Evolutionary conservation across 495 filamentous ascomycete genomes (phyloP), one percentile per base, ranked within the genome.

Genomic region (Elasticomyces elasticus): DNA sequence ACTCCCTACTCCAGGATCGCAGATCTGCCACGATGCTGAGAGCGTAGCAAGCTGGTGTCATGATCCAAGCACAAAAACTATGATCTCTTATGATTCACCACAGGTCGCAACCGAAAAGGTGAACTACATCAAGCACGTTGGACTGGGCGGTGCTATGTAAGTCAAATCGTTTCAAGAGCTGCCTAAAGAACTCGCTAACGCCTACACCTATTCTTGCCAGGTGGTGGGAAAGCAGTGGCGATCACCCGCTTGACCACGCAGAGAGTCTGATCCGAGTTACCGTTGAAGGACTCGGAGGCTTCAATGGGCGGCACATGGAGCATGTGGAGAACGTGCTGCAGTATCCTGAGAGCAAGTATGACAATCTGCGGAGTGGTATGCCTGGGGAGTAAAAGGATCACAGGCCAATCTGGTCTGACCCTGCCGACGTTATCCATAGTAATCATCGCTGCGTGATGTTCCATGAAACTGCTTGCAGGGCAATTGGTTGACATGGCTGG

Each of bases 141-240:
- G 79, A 6, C 74, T 95, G 7, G 88, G 85, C 2, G 88, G 90
- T 12, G 82, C 77, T 0, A 91, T 95, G 80, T n/a, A n/a, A n/a
- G n/a, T n/a, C n/a, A n/a, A n/a, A n/a, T n/a, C n/a, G n/a, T n/a
- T n/a, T n/a, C n/a, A n/a, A n/a, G n/a, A n/a, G n/a, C n/a, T n/a
- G n/a, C n/a, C n/a, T n/a, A n/a, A n/a, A n/a, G n/a, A n/a, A n/a
- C n/a, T n/a, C n/a, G n/a, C n/a, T n/a, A n/a, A n/a, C n/a, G n/a
- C n/a, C n/a, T n/a, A n/a, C n/a, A n/a, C n/a, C n/a, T n/a, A n/a
- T n/a, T n/a, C n/a, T n/a, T n/a, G n/a, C n/a, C n/a, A n/a, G n/a
- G n/a, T 95, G 86, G 77, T 96, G 90, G 89, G 89, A 95, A 70
- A 81, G 79, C 23, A 86, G 80, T 64, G 81, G 79, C 23, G 90